Conservation (phyloP, 2,329 filamentous ascomycete genomes). For the Claviceps purpurea region DNA sequence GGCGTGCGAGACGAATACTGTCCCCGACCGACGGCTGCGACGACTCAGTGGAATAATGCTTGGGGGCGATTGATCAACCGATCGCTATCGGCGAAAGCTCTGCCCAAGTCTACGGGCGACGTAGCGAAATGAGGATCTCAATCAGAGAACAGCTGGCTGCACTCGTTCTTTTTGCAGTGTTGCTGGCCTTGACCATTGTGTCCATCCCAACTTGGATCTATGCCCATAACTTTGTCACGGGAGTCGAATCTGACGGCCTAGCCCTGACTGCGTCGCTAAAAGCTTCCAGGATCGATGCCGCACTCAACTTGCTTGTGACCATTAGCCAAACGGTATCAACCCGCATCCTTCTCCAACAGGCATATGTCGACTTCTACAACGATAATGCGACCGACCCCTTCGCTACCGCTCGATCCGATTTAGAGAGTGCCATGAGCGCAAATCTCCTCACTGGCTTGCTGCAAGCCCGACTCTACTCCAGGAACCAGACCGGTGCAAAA, state of each 20-base stretch:
- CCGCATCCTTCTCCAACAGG: slow-evolving; percentile 43
- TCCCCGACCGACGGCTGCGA: background rate
- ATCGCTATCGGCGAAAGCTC: background rate
- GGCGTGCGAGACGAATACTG: background rate
- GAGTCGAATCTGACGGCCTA: slow-evolving; percentile 47
- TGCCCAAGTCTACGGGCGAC: background rate
- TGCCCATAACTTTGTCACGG: slow-evolving; percentile 39
- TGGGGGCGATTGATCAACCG: background rate
- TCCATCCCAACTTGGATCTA: slow-evolving; percentile 61
- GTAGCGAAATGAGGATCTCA: slow-evolving; percentile 58
- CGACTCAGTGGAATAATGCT: slow-evolving; percentile 2
- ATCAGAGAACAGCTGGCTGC: slow-evolving; percentile 78
- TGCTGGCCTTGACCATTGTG: slow-evolving; percentile 63
- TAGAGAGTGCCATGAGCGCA: slow-evolving; percentile 55
- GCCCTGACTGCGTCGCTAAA: slow-evolving; percentile 75
- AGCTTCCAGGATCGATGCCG: slow-evolving; percentile 65
- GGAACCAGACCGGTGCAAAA: slow-evolving; percentile 42
- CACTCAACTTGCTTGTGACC: slow-evolving; percentile 66
- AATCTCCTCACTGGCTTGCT: slow-evolving; percentile 45
- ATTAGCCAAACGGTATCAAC: slow-evolving; percentile 61
- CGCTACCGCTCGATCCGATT: slow-evolving; percentile 45
- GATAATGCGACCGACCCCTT: slow-evolving; percentile 42
- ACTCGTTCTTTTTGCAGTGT: slow-evolving; percentile 62
- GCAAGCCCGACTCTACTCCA: slow-evolving; percentile 62
- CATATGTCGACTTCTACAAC: slow-evolving; percentile 43